phyloP scores from a whole-genome alignment of 139 green algal genomes.

The Chlamydomonas sphaeroides region DNA sequence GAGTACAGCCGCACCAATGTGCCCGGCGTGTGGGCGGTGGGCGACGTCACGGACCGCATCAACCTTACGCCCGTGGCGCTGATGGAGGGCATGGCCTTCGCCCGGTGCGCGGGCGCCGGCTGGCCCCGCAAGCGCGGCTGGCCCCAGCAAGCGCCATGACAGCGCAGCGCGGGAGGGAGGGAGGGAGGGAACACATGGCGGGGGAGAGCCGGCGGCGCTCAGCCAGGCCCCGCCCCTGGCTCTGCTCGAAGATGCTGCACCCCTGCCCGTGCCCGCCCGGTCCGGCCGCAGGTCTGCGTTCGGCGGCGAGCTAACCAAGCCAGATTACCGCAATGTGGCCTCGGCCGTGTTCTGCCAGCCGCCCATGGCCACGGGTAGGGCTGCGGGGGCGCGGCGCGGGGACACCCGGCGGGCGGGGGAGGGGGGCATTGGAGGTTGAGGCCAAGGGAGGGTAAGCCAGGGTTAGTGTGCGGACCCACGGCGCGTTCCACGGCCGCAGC shows the following conservation, averaged over 20 bases:
- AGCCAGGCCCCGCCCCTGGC: no score
- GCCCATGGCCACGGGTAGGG: constrained; percentile 73
- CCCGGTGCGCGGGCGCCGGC: constrained; percentile 45
- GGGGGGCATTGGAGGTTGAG: neutral
- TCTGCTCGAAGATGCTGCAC: no score
- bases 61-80: constrained; percentile 92
- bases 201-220: no score
- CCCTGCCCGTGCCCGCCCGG: neutral
- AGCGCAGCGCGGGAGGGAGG: no score
- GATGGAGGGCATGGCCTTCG: constrained; percentile 96
- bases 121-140: no score
- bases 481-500: no score
- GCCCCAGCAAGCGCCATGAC: no score
- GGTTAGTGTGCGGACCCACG: no score
- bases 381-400: no score
- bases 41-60: constrained; percentile 93
- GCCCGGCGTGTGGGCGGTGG: constrained; percentile 83
- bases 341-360: constrained; percentile 87
- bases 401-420: neutral
- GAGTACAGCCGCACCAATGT: constrained; percentile 84
- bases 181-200: no score
- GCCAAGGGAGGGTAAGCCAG: no score
- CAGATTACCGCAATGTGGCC: constrained; percentile 81
- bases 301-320: constrained; percentile 61
- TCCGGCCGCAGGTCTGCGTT: constrained; percentile 69